These are phyloP conservation scores for Crucibulum laeve DNA, from an alignment of 768 basidiomycete species.

Conservation along the genomic window DNA sequence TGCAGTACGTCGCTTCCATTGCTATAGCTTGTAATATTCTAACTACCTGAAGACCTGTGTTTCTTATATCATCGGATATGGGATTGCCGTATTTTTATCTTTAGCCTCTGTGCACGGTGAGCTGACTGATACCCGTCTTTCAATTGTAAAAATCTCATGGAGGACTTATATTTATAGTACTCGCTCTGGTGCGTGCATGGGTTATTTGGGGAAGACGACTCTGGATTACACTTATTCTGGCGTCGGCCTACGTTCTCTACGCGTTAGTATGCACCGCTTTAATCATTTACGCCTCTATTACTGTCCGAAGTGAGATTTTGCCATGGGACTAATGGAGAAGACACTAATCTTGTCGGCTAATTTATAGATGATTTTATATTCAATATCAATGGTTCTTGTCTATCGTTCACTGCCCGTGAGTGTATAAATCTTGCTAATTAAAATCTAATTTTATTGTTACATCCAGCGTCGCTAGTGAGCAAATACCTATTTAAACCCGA, in stretches of 20 bases:
- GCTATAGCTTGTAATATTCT: neutral
- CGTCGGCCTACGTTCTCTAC: slow-evolving; percentile 6
- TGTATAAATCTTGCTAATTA: neutral
- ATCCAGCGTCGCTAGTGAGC: neutral
- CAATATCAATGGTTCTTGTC: slow-evolving; percentile 8
- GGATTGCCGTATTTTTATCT: slow-evolving; percentile 8
- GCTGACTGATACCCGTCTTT: no score
- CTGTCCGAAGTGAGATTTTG: slow-evolving; percentile 5
- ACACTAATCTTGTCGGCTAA: neutral
- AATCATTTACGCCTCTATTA: slow-evolving; percentile 8
- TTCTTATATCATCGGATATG: slow-evolving; percentile 10
- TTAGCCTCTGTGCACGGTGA: slow-evolving; percentile 10
- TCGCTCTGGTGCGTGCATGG: no score
- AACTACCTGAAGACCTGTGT: slow-evolving; percentile 6
- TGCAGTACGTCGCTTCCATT: neutral
- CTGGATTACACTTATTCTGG: slow-evolving; percentile 8
- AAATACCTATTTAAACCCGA: neutral
- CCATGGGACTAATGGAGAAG: neutral
- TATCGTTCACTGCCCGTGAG: slow-evolving; percentile 11
- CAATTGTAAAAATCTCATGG: no score
- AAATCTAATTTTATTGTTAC: neutral
- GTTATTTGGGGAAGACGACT: no score
- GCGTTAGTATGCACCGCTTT: slow-evolving; percentile 6
- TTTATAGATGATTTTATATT: slow-evolving; percentile 9
- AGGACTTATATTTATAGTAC: neutral